These are phyloP conservation scores for Tausonia pullulans DNA, from an alignment of 1,284 basidiomycete species.

Conservation along the genomic window DNA sequence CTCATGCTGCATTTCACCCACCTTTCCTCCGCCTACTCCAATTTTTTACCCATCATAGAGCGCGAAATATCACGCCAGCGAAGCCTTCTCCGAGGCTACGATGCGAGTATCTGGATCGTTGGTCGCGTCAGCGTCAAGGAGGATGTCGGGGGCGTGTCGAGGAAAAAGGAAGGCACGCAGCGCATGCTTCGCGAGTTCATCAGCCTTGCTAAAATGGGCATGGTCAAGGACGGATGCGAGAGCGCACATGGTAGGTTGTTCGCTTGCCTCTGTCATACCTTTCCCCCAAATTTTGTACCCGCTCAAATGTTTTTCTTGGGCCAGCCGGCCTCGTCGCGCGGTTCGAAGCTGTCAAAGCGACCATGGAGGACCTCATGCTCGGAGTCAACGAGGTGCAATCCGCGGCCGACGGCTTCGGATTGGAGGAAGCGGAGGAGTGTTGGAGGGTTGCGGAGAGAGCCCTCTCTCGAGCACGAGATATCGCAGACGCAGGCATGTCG, in stretches of 20 bases:
- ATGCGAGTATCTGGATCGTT: constrained; percentile 5
- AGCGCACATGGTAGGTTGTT: background rate
- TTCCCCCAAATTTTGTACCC: background rate
- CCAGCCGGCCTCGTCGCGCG: background rate
- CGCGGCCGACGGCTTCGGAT: background rate
- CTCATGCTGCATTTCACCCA: constrained; percentile 11
- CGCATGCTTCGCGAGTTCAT: constrained; percentile 7
- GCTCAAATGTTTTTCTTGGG: background rate
- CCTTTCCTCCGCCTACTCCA: background rate
- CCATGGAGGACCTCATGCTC: background rate
- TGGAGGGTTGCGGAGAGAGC: constrained; percentile 4
- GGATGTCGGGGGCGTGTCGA: background rate
- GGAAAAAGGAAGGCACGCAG: background rate
- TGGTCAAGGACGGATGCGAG: constrained; percentile 10
- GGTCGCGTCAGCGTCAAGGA: constrained; percentile 2
- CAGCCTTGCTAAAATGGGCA: constrained; percentile 8
- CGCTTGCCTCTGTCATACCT: background rate
- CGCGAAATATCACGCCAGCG: background rate
- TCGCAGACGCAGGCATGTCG: background rate
- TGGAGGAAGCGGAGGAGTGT: constrained; percentile 14
- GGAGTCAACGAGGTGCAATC: background rate
- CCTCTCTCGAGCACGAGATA: background rate
- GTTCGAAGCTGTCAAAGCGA: background rate
- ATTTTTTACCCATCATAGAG: background rate
- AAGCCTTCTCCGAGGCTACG: constrained; percentile 9